A percentile compares a stretch with the other conserved stretches of the same genome.
Conservation (phyloP, 345 rosid genomes). For the Citrus hindsii region DNA sequence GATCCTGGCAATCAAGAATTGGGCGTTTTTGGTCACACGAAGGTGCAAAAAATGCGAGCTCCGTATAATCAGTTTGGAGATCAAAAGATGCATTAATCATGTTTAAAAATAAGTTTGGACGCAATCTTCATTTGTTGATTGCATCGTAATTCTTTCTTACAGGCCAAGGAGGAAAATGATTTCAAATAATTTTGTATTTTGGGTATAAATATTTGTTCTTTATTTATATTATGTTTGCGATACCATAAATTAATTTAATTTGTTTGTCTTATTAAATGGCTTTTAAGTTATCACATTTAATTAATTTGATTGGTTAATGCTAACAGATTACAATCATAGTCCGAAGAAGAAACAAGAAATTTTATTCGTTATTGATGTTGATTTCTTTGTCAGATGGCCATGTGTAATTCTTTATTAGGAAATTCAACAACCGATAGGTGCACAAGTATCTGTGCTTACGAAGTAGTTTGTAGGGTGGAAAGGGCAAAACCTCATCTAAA, state of each 20-base stretch:
- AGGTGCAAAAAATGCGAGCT: conserved; percentile 39
- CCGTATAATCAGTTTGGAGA: conserved; percentile 29
- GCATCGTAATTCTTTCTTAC: not conserved
- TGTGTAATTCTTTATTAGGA: too few species aligned
- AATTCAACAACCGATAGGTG: too few species aligned
- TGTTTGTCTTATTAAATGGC: not conserved
- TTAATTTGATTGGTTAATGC: not conserved
- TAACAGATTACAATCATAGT: not conserved
- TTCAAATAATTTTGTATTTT: not conserved
- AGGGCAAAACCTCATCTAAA: too few species aligned
- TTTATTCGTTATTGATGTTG: not conserved
- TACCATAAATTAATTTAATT: not conserved
- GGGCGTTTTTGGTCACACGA: conserved; percentile 54
- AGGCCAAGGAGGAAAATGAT: not conserved
- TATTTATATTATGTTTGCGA: not conserved
- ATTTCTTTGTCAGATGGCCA: too few species aligned
- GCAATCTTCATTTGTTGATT: not conserved
- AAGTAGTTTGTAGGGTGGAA: too few species aligned
- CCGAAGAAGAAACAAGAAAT: not conserved
- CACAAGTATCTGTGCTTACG: too few species aligned
- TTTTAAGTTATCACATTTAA: too few species aligned
- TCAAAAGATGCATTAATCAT: not conserved
- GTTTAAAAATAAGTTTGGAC: not conserved
- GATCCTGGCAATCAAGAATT: conserved; percentile 13
- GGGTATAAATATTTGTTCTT: not conserved